These are phyloP conservation scores for Botryosphaeria dothidea DNA, from an alignment of 2,329 filamentous ascomycete species.

Conservation along the genomic window DNA sequence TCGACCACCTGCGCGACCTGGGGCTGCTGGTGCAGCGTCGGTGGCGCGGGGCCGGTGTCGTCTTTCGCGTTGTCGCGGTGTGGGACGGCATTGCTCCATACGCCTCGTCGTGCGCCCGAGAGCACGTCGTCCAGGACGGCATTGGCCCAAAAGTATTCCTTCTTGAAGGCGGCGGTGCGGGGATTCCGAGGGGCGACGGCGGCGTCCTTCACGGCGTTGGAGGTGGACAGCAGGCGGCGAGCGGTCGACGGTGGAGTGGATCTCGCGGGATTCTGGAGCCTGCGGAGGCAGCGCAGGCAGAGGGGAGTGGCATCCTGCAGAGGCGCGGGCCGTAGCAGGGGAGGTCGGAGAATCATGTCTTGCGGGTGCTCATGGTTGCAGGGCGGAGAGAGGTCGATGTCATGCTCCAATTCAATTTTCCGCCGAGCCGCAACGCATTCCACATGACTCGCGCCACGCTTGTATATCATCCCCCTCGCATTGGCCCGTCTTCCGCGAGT, in stretches of 20 bases:
- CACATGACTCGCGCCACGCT: neutral
- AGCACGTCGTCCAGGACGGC: slow-evolving; percentile 34
- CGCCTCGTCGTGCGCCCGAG: slow-evolving; percentile 28
- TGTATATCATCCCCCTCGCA: neutral
- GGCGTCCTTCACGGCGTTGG: slow-evolving; percentile 29
- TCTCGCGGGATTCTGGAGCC: slow-evolving; percentile 26
- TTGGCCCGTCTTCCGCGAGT: neutral
- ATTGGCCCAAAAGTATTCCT: slow-evolving; percentile 43
- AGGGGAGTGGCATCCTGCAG: slow-evolving; percentile 31
- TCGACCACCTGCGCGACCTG: slow-evolving; percentile 20
- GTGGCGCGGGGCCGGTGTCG: slow-evolving; percentile 15
- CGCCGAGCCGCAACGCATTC: neutral
- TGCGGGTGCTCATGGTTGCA: slow-evolving; percentile 22
- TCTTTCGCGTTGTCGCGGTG: slow-evolving; percentile 21
- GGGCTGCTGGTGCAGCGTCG: slow-evolving; percentile 16
- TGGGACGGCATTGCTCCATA: slow-evolving; percentile 33
- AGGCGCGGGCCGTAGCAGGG: slow-evolving; percentile 31
- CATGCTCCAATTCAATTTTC: slow-evolving; percentile 1
- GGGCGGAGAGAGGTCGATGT: neutral
- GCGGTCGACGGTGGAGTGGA: slow-evolving; percentile 25
- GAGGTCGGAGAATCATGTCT: slow-evolving; percentile 40
- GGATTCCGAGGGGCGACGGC: slow-evolving; percentile 32
- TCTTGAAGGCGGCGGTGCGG: slow-evolving; percentile 33
- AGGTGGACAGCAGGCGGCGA: slow-evolving; percentile 32
- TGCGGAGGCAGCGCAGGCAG: slow-evolving; percentile 37